Evolutionary conservation across 495 filamentous ascomycete species (phyloP).

Genomic region (Arthonia radiata): DNA sequence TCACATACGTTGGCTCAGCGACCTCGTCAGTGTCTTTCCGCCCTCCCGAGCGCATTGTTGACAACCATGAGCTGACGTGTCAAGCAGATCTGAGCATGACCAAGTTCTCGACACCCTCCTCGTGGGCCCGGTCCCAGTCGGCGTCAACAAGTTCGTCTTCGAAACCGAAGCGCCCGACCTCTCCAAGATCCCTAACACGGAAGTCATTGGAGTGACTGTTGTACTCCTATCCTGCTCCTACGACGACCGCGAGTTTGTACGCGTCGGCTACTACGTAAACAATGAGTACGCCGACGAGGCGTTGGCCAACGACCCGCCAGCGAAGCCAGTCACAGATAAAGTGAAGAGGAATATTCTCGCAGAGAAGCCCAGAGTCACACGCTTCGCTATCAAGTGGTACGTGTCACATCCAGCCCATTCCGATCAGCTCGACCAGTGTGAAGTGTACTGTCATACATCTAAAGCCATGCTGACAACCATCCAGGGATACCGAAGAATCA

Average conservation of each 20-base stretch:
- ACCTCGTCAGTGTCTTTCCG: conserved; percentile 43
- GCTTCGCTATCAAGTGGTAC: conserved; percentile 98
- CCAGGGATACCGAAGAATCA: conserved; percentile 85
- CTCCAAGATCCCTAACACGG: conserved; percentile 67
- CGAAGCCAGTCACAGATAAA: conserved; percentile 76
- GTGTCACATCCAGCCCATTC: conserved; percentile 8
- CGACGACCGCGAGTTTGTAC: conserved; percentile 87
- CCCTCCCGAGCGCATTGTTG: conserved; percentile 4
- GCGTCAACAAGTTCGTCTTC: conserved; percentile 96
- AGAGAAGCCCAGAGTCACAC: conserved; percentile 88
- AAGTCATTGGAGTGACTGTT: conserved; percentile 91
- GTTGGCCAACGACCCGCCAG: conserved; percentile 61
- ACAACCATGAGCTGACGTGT: conserved; percentile 8
- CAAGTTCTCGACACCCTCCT: conserved; percentile 93
- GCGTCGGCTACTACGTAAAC: conserved; percentile 97
- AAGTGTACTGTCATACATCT: too few species aligned
- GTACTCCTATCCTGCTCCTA: conserved; percentile 93
- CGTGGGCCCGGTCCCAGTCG: conserved; percentile 86
- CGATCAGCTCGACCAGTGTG: too few species aligned
- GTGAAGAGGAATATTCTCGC: conserved; percentile 79
- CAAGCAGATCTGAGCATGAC: conserved; percentile 84
- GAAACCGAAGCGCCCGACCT: conserved; percentile 82
- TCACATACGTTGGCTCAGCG: conserved; percentile 95
- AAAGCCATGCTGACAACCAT: conserved; percentile 1
- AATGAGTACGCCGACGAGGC: conserved; percentile 93